Base-by-base conservation (phyloP, 768 basidiomycete species). In the Mrakia hoshinonis region DNA sequence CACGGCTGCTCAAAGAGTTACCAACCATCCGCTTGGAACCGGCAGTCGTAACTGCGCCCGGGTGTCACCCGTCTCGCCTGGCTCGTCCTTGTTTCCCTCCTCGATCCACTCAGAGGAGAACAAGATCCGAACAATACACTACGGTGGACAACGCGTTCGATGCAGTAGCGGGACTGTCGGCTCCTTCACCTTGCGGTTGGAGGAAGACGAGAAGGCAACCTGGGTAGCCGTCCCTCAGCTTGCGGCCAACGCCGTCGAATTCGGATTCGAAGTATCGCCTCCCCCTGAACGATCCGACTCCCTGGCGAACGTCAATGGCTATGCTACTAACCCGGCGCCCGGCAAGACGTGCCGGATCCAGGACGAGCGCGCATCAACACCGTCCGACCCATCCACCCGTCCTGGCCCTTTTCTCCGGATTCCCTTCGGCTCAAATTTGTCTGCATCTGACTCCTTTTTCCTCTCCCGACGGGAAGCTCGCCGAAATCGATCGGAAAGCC, bases 271-370 rank as follows among this genome's bases (percentile, higher is more conserved):
- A 15, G 43, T 15, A 43, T 43, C 43, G 6, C 43, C 43, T 15
- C 43, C 43, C 6, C 43, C 43, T 6, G 43, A 15, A 7, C 43
- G 26, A 58, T 20, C 62, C 24, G 39, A 43, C 3, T 29, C 52
- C 3, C 64, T 48, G 22, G 24, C 31, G 9, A 13, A 1, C 47
- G 58, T 24, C 47, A 20, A 13, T 18, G 62, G 62, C 34, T 46
- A 66, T 47, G 54, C 38, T 47, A 36, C 55, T 34, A 39, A 24
- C 13, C 58, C 54, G 2, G 46, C 46, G 15, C 65, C 22, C 24
- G 12, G 3, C 48, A 48, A 43, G 43, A 38, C 60, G 2, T 43
- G 62, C 46, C 29, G 69, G 36, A 70, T 64, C 13, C 69, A 70
- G 62, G 5, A 61, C 3, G 34, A 48, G 34, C 54, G 36, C 4